Evolutionary conservation across 306 rosid species (phyloP).

Genomic region (Clitoria ternatea): DNA sequence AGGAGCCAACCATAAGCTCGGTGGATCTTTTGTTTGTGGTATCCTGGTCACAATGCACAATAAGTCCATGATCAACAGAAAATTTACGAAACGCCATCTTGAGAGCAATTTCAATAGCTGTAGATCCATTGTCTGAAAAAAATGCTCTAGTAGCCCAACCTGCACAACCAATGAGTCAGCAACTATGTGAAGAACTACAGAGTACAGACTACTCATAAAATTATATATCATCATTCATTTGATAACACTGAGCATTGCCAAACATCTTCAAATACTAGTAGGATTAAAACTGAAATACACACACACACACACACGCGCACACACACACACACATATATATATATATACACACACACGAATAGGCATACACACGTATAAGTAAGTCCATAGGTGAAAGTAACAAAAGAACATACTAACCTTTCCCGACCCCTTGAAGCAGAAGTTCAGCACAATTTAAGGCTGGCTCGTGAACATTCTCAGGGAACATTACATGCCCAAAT

Average conservation of each 20-base stretch:
- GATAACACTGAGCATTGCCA: conserved; percentile 8
- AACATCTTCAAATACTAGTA: conserved; percentile 6
- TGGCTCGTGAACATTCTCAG: conserved; percentile 93
- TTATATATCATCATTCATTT: background rate
- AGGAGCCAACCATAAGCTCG: conserved; percentile 63
- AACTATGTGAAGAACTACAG: conserved; percentile 7
- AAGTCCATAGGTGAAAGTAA: conserved; percentile 8
- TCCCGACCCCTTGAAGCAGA: conserved; percentile 88
- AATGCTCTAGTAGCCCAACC: conserved; percentile 92
- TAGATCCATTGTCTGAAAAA: conserved; percentile 96
- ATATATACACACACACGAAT: background rate
- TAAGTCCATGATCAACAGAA: conserved; percentile 60
- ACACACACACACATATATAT: too few relatives aligned
- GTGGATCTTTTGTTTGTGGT: conserved; percentile 35
- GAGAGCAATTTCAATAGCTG: conserved; percentile 95
- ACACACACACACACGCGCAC: background rate
- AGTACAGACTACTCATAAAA: conserved; percentile 7
- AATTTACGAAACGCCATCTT: conserved; percentile 99
- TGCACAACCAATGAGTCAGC: conserved; percentile 18
- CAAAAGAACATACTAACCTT: conserved; percentile 43
- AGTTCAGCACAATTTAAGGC: conserved; percentile 86
- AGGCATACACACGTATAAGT: background rate
- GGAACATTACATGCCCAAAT: conserved; percentile 99
- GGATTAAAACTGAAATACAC: conserved; percentile 13
- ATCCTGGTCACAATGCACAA: conserved; percentile 37